These are phyloP conservation scores for Porcisia hertigi DNA, from an alignment of 208 protist genomes.

Conservation along the genomic window DNA sequence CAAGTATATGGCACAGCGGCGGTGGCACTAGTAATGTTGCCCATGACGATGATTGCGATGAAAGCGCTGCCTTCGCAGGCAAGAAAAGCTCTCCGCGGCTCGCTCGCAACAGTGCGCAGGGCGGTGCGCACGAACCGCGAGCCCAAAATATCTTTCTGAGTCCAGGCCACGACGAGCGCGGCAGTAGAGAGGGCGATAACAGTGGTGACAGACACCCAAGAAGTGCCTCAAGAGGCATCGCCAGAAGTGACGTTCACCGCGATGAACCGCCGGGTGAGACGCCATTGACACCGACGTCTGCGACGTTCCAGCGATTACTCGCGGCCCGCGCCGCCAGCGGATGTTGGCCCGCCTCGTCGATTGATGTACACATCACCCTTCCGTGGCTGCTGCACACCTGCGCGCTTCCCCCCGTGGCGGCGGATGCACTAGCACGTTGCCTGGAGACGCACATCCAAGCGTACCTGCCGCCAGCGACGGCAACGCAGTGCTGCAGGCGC, in stretches of 20 bases:
- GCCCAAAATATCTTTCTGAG: background rate
- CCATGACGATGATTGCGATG: background rate
- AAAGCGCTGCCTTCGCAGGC: background rate
- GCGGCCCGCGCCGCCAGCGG: background rate
- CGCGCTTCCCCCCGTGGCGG: conserved; percentile 5
- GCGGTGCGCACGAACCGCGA: background rate
- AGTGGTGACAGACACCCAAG: background rate
- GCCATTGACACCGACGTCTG: background rate
- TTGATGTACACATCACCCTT: conserved; percentile 11
- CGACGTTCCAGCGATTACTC: background rate
- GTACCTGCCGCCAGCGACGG: background rate
- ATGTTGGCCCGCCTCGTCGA: background rate
- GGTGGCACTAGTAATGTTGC: background rate
- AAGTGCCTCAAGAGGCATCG: background rate
- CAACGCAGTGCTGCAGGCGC: background rate
- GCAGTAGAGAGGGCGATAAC: background rate
- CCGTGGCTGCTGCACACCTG: conserved; percentile 24
- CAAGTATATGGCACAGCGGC: background rate
- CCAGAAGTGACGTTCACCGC: background rate
- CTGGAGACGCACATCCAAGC: conserved; percentile 13
- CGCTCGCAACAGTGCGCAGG: background rate
- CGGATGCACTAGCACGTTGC: background rate
- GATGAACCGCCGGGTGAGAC: background rate
- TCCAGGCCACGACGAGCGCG: background rate
- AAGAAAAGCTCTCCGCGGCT: background rate